Percentiles rank a stretch among this genome's conserved stretches.
Evolutionary conservation across 495 filamentous ascomycete species (phyloP).

Genomic region (Penicillium maclennaniae): DNA sequence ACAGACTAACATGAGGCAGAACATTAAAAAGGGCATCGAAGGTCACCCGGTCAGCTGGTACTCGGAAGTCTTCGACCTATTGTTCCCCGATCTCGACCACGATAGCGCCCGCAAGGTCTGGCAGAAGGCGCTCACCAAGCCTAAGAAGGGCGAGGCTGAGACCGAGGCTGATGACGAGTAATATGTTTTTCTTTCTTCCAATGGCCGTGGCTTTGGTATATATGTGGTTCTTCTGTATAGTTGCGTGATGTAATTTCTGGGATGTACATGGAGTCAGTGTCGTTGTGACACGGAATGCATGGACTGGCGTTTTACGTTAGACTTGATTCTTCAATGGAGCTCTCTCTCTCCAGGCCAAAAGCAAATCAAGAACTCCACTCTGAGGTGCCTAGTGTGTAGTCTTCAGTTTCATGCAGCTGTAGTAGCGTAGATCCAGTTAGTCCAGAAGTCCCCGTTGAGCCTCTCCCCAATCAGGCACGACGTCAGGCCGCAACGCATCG

Average conservation of each 20-base stretch:
- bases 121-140: slow-evolving; percentile 65
- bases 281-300: slow-evolving; percentile 13
- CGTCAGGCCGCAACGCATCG: slow-evolving; percentile 32
- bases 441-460: slow-evolving; percentile 3
- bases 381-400: neutral
- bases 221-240: slow-evolving; percentile 20
- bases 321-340: slow-evolving; percentile 4
- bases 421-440: neutral
- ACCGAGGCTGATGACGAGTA: slow-evolving; percentile 38
- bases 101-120: slow-evolving; percentile 67
- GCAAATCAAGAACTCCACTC: slow-evolving; percentile 7
- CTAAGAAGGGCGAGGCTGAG: slow-evolving; percentile 45
- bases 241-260: slow-evolving; percentile 5
- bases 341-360: slow-evolving; percentile 2
- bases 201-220: neutral
- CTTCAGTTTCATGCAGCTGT: neutral
- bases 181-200: slow-evolving; percentile 4
- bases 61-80: slow-evolving; percentile 83
- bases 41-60: slow-evolving; percentile 92
- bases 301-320: slow-evolving; percentile 12
- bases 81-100: slow-evolving; percentile 79
- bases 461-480: slow-evolving; percentile 28
- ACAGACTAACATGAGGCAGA: slow-evolving; percentile 49
- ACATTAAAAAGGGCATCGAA: slow-evolving; percentile 93
- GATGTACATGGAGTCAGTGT: slow-evolving; percentile 19